Evolutionary conservation across 495 filamentous ascomycete species (phyloP), one percentile per base, ranked within the genome.

Genomic region (Oleoguttula mirabilis): DNA sequence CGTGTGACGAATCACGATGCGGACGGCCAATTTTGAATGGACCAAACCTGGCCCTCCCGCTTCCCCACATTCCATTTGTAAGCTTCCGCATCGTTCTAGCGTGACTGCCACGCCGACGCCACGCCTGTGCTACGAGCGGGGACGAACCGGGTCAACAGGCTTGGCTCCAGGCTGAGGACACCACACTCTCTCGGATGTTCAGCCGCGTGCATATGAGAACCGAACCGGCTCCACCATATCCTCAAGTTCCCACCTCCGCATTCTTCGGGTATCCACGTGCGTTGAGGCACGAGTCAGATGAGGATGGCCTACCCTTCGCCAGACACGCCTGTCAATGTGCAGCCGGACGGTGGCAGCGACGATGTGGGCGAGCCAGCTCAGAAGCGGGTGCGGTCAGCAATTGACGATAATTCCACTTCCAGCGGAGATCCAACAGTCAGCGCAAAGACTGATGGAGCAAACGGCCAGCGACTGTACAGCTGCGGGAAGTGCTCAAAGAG

Each of bases 301-400:
- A 38, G 10, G 35, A 40, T 40, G 20, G 37, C 19, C 10, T 16
- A 40, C 27, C 10, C 36, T 4, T 21, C 37, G 10, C 37, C 37
- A 10, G 37, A 39, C 5, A 23, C 19, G 15, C 37, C 23, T 16
- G 10, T 40, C 25, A 22, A 40, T 3, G 37, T 22, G 14, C 22
- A 25, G 25, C 39, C 14, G 6, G 19, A 6, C 28, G 27, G 82
- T 21, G 19, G 80, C 33, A 80, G 79, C 23, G 23, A 36, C 42
- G 31, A 20, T 32, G 38, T 31, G 21, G 48, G 28, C 31, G 42
- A 51, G 19, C 41, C 41, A 6, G 34, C 48, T 8, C 16, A 12
- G 14, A 51, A 51, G 21, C 41, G 42, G 2, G 12, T 32, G 27
- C 36, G 39, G 2, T 43, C 48, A 7, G 12, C 27, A 3, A 39